Evolutionary conservation across 176 grass and related monocot genomes (phyloP), one percentile per base, ranked within the genome.

Genomic region (maize (Zea mays)): DNA sequence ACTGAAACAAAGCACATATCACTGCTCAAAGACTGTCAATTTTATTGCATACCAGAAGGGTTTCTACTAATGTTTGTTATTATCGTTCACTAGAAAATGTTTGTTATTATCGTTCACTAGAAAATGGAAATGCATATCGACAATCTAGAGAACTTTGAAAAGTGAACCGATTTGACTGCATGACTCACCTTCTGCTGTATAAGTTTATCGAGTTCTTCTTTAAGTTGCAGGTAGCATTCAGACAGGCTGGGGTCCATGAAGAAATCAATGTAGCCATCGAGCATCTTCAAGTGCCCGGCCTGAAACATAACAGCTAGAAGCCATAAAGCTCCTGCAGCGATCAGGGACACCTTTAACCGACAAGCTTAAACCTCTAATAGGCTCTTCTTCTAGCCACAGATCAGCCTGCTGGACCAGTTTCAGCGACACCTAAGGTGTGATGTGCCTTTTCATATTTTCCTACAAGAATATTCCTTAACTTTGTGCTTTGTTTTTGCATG

Each of bases 181-280:
- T 33, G 67, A 73, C 76, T 82, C 81, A 90, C 96, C 91, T 94
- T 94, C 83, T 90, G 79, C 64, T 81, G 87, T 75, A 98, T 78
- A 80, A 98, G 95, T 76, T 94, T 98, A 86, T 94, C 87, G 2
- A 94, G 80, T 86, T 94, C 95, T 50, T 81, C 91, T 85, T 92
- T 98, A 19, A 98, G 89, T 78, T 90, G 89, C 81, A 91, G 21
- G 76, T 88, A 98, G 91, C 91, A 98, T 67, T 94, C 91, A 67
- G 85, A 79, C 16, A 98, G 70, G 88, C 87, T 92, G 36, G 91
- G 94, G 78, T 98, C 91, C 95, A 98, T 98, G 78, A 98, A 98
- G 63, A 94, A 88, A 81, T 94, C 95, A 72, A 98, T 86, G 73
- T 98, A 98, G 34, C 91, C 95, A 88, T 92, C 92, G 5, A 98